Evolutionary conservation across 106 monocot genomes (phyloP), one percentile per base, ranked within the genome.

Genomic region (Platanthera zijinensis): DNA sequence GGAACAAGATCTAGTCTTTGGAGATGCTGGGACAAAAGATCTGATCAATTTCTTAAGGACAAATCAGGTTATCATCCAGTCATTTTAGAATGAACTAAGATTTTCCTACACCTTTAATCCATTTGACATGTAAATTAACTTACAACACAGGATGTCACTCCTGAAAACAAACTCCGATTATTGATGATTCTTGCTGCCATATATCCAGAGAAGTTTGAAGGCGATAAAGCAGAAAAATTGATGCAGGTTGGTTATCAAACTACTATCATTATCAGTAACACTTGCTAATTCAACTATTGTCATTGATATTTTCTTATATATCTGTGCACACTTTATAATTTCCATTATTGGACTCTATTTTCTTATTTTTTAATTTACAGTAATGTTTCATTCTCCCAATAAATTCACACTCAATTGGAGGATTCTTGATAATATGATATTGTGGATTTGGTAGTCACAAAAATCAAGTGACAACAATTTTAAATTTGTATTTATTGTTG

Each of bases 1-100:
- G 30, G 94, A 99, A 78, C 99, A 99, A 82, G 92, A 99, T 85
- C 85, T 99, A 69, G 99, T 99, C 45, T 99, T 94, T 88, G 99
- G 99, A 25, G 91, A 94, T 92, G 99, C 99, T 54, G 99, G 99
- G 51, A 86, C 92, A 17, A 99, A 94, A 75, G 99, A 99, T 74
- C 49, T 99, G 68, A 99, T 99, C 63, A 89, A 86, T 80, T 99
- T 94, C 80, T 75, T 99, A 12, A 85, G 99, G 74, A 86, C 82
- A 75, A 88, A 90, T 22, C 94, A 88, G 89, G 99, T 99, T 78
- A 10, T 14, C 28, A 50, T 12, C 5, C 7, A 13, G 61, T 51
- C 56, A 19, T 72, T 72, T 51, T 72, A 22, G 46, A 11, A 72
- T 50, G 25, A 51, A 50, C 50, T 9, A 50, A 25, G 0, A 25